Conservation (phyloP, 1,284 basidiomycete species). For the Cryptococcus floricola region DNA sequence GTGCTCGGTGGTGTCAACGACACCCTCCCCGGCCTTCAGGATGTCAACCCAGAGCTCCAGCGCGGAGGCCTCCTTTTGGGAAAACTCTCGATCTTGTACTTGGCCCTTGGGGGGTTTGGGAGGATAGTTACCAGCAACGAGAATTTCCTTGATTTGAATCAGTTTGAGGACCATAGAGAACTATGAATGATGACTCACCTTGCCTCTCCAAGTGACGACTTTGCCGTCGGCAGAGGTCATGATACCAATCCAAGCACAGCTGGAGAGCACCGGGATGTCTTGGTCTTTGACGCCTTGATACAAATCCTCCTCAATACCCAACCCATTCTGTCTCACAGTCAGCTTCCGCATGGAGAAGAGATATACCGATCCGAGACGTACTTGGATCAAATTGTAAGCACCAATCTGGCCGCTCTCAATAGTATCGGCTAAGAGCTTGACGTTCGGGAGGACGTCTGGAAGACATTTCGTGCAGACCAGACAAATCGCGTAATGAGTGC, state of each 20-base stretch:
- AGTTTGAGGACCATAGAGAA: not conserved
- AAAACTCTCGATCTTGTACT: conserved; percentile 9
- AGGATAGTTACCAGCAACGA: conserved; percentile 38
- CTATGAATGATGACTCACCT: conserved; percentile 13
- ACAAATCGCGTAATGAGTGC: conserved; percentile 62
- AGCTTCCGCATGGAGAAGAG: not conserved
- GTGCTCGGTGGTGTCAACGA: conserved; percentile 22
- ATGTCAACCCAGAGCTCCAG: conserved; percentile 25
- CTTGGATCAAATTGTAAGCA: conserved; percentile 65
- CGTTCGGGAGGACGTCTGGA: conserved; percentile 62
- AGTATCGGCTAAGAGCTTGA: conserved; percentile 59
- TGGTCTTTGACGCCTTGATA: conserved; percentile 55
- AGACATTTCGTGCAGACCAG: conserved; percentile 68
- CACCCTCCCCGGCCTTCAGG: conserved; percentile 23
- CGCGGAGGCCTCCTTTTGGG: conserved; percentile 15
- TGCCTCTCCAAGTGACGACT: conserved; percentile 33
- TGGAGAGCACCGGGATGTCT: conserved; percentile 36
- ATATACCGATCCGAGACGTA: conserved; percentile 6
- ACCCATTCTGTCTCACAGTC: conserved; percentile 56
- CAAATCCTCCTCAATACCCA: conserved; percentile 67
- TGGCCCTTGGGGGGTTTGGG: conserved; percentile 12
- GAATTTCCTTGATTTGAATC: conserved; percentile 16
- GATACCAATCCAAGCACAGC: conserved; percentile 36
- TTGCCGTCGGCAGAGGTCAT: conserved; percentile 31
- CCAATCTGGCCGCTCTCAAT: conserved; percentile 56